phyloP scores from a whole-genome alignment of 768 basidiomycete species.

The Arthromyces matolae region DNA sequence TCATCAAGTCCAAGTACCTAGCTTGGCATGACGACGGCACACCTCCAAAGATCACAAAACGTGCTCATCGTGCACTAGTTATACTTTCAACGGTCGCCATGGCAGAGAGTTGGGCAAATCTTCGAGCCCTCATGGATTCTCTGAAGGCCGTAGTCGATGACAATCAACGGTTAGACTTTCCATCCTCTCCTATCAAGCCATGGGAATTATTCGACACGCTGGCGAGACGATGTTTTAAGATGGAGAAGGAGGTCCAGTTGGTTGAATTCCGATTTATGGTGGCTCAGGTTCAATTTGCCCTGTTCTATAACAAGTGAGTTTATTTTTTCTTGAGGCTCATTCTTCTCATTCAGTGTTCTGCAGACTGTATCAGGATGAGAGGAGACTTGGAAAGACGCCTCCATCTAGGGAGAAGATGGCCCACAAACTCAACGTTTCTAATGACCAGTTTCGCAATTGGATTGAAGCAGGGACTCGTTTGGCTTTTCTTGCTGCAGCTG shows the following conservation, averaged over 20 bases:
- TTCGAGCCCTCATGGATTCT: too few relatives aligned
- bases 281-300: neutral
- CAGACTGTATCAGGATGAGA: neutral
- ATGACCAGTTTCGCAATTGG: neutral
- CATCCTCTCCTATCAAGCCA: neutral
- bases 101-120: too few relatives aligned
- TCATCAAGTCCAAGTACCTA: too few relatives aligned
- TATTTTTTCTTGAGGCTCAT: neutral
- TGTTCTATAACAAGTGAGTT: too few relatives aligned
- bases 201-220: neutral
- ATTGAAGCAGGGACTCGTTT: neutral
- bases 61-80: too few relatives aligned
- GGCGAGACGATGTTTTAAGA: neutral
- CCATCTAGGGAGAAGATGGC: neutral
- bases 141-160: neutral
- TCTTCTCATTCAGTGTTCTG: too few relatives aligned
- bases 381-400: too few relatives aligned
- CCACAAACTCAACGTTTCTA: neutral
- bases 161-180: neutral
- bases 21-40: too few relatives aligned
- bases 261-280: neutral
- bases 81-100: too few relatives aligned
- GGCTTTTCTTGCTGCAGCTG: neutral
- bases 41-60: too few relatives aligned
- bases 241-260: neutral